Base-by-base conservation (phyloP, 2,329 filamentous ascomycete genomes). In the Diplocarpon mali region DNA sequence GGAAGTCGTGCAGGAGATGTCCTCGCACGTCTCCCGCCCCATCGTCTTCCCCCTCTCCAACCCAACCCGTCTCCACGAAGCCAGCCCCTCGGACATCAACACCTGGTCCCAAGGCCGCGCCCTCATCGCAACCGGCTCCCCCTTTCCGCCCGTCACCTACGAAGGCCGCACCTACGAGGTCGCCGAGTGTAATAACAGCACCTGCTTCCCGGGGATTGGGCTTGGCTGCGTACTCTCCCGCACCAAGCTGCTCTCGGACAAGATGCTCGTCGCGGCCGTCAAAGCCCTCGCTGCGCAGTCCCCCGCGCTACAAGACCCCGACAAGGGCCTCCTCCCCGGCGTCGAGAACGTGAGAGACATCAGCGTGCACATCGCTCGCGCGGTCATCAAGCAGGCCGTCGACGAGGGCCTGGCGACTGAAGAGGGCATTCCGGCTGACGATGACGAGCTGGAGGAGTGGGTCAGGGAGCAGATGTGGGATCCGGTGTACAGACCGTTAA, bases 171-270 rank as follows among this genome's bases (percentile, higher is more conserved):
- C 73, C 7, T 67, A 73, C 46, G 64, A 70, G 24, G 60, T 73
- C 58, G 85, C 85, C 17, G 87, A 94, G 63, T 94, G 88, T 66
- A 94, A 94, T 66, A 94, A 94, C 65, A 83, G 79, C 1, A 84
- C 85, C 29, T 83, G 83, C 13, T 94, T 93, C 62, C 87, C 87
- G 0, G 86, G 86, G 0, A 90, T 94, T 47, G 87, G 86, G 0
- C 78, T 94, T 1, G 88, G 86, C 10, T 76, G 76, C 7, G 75
- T 95, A 0, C 73, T 94, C 1, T 80, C 72, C 20, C 78, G 85
- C 12, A 71, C 82, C 2, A 71, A 67, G 11, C 69, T 79, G 0
- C 65, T 94, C 24, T 83, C 82, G 0, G 80, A 89, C 49, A 75
- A 76, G 50, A 89, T 94, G 78, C 76, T 94, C 11, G 83, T 93